Base-by-base conservation (phyloP, 345 rosid species). In the Excoecaria agallocha region DNA sequence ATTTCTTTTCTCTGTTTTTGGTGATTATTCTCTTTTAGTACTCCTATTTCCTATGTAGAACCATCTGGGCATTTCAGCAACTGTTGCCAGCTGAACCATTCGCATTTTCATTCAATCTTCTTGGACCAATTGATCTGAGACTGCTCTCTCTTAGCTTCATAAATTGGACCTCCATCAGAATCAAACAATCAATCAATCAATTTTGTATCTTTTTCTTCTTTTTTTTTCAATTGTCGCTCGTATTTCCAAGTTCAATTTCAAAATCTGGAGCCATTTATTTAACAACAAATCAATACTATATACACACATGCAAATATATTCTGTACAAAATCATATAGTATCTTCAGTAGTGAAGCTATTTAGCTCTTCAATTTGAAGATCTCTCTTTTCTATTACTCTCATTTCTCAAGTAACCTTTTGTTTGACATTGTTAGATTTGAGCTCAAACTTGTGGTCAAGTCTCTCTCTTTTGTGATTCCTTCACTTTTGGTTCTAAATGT, bases 71-170 rank as follows among this genome's bases (percentile, higher is more conserved):
- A 15, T 39, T 35, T 37, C 74, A 70, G 24, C 62, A 50, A 25
- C 8, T 60, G 56, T 70, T 74, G 54, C 64, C 70, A 1, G 41
- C 74, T 3, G 79, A 69, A 50, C 74, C 70, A n/a, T 71, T 71
- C 38, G 51, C 80, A 20, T 13, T 64, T 58, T 43, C 76, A 13
- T 77, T 71, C 17, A 70, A 71, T 46, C 80, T 77, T 54, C 76
- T 76, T 2, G 76, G 80, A 55, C 80, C 72, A 2, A 72, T 77
- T 4, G 80, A 71, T 55, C 80, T 76, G 11, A 71, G 76, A 56
- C n/a, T 77, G 41, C 35, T 77, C 49, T 30, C 80, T 17, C 71
- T 75, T 15, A 56, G 64, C 48, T 65, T 77, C 72, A 64, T 70
- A 71, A 20, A 24, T 15, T n/a, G n/a, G 12, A 16, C 37, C 30